phyloP scores from a whole-genome alignment of 1,284 basidiomycete genomes.

The Porphyrellus sp. region DNA sequence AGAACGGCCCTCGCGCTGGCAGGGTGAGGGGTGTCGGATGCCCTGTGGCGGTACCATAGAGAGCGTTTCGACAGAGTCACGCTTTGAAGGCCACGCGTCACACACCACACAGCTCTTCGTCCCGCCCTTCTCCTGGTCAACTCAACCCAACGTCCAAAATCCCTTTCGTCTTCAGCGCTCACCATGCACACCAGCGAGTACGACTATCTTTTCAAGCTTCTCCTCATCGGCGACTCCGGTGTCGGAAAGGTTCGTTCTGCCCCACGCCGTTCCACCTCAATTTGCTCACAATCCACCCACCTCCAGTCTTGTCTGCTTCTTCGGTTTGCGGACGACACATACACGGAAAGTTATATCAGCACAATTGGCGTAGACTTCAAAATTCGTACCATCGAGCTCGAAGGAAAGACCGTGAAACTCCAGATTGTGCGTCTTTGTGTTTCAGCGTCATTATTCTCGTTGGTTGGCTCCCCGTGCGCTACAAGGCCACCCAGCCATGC shows the following conservation, averaged over 20 bases:
- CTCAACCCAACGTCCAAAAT: constrained; percentile 21
- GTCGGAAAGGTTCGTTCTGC: constrained; percentile 79
- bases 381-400: constrained; percentile 99
- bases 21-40: not conserved
- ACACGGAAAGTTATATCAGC: constrained; percentile 98
- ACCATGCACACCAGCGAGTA: constrained; percentile 89
- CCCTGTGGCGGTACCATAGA: constrained; percentile 25
- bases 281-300: constrained; percentile 15
- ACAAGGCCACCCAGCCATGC: not conserved
- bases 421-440: constrained; percentile 82
- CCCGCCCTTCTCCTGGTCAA: constrained; percentile 29
- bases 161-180: constrained; percentile 24
- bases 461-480: not conserved
- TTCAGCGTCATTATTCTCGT: constrained; percentile 4
- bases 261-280: constrained; percentile 10
- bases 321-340: constrained; percentile 99
- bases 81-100: constrained; percentile 35
- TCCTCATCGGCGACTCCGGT: constrained; percentile 91
- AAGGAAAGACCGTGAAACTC: constrained; percentile 99
- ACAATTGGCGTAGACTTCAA: constrained; percentile 99
- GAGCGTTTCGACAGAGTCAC: constrained; percentile 29
- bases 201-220: constrained; percentile 97
- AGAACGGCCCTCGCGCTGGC: not conserved
- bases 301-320: constrained; percentile 92
- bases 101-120: constrained; percentile 38